Conservation (phyloP, 495 filamentous ascomycete genomes). For the Penicillium longicatenatum region DNA sequence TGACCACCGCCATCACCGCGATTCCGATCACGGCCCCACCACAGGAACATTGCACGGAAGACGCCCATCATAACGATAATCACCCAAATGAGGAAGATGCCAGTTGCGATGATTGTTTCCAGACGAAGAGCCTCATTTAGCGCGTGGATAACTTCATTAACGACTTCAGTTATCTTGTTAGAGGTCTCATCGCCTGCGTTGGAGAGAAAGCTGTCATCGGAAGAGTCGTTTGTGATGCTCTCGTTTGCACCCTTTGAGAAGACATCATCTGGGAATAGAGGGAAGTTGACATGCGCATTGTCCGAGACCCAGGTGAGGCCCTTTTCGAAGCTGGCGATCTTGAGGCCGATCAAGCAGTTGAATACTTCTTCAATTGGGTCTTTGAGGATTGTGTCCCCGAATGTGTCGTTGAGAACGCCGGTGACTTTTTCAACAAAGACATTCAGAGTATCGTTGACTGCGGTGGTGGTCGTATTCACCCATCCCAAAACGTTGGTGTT, state of each 20-base stretch:
- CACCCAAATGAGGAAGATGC: slow-evolving; percentile 72
- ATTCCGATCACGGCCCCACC: slow-evolving; percentile 40
- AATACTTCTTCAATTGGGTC: slow-evolving; percentile 72
- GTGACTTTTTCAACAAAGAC: slow-evolving; percentile 74
- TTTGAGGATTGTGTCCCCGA: slow-evolving; percentile 75
- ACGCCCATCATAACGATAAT: slow-evolving; percentile 74
- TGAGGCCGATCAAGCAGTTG: slow-evolving; percentile 74
- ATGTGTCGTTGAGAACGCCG: slow-evolving; percentile 69
- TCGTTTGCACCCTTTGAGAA: slow-evolving; percentile 79
- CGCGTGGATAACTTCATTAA: slow-evolving; percentile 63
- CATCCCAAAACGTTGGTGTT: slow-evolving; percentile 87
- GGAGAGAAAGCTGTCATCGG: slow-evolving; percentile 69
- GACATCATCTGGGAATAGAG: slow-evolving; percentile 72
- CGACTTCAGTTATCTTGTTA: slow-evolving; percentile 78
- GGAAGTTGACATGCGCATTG: slow-evolving; percentile 80
- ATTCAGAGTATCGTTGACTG: slow-evolving; percentile 85
- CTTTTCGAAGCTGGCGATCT: slow-evolving; percentile 73
- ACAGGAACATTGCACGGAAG: slow-evolving; percentile 59
- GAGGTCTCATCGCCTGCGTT: slow-evolving; percentile 66
- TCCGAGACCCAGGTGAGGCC: slow-evolving; percentile 89
- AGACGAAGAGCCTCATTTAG: slow-evolving; percentile 65
- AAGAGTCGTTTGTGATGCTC: slow-evolving; percentile 53
- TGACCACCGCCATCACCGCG: slow-evolving; percentile 53
- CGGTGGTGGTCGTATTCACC: slow-evolving; percentile 78
- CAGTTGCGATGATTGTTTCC: slow-evolving; percentile 75